Percentiles rank a stretch among this genome's conserved stretches.
These are phyloP conservation scores for Candida oleophila DNA, from an alignment of 805 yeast genomes.

Conservation along the genomic window DNA sequence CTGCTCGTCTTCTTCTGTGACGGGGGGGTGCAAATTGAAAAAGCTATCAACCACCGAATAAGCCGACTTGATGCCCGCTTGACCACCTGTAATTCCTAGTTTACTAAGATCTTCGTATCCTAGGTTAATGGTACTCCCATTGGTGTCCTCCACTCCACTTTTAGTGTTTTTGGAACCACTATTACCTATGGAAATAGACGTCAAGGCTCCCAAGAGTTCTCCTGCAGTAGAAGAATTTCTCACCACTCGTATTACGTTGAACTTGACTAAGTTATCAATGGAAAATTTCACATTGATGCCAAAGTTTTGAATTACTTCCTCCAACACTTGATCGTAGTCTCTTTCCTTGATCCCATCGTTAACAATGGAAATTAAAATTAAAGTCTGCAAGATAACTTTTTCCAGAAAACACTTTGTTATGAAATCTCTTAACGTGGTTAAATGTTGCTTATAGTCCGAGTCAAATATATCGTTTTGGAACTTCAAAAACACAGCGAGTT, in stretches of 20 bases:
- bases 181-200: constrained; percentile 10
- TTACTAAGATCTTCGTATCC: constrained; percentile 14
- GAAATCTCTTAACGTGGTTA: constrained; percentile 36
- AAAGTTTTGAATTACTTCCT: constrained; percentile 57
- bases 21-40: constrained; percentile 48
- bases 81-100: constrained; percentile 33
- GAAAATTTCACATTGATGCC: constrained; percentile 56
- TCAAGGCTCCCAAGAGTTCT: constrained; percentile 22
- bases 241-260: constrained; percentile 45
- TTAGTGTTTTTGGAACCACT: background rate
- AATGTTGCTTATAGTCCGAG: constrained; percentile 33
- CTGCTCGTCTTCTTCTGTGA: constrained; percentile 21
- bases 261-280: constrained; percentile 48
- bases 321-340: constrained; percentile 56
- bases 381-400: constrained; percentile 48
- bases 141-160: constrained; percentile 7
- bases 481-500: constrained; percentile 49
- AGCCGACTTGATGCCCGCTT: constrained; percentile 28
- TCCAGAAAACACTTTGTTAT: constrained; percentile 34
- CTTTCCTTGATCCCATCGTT: constrained; percentile 68
- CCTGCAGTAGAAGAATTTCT: constrained; percentile 4
- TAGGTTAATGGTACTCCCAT: constrained; percentile 6
- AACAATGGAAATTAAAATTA: constrained; percentile 59
- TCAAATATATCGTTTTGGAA: constrained; percentile 70
- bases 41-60: constrained; percentile 40